Conservation (phyloP, 805 yeast species). For the Yamadazyma philogaea region DNA sequence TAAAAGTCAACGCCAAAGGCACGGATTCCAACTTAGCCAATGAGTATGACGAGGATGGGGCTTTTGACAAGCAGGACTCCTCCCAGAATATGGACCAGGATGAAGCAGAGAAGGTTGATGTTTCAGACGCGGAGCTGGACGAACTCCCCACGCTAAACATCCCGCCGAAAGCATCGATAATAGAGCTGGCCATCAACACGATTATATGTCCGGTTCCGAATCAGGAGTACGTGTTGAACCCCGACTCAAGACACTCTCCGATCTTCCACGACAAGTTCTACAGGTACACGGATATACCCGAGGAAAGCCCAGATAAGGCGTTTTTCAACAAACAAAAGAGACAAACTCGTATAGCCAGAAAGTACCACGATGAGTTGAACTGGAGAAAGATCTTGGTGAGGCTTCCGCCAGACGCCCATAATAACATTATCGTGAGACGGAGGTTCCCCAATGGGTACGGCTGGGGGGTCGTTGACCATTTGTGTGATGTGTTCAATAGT, state of each 20-base stretch:
- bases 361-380: slow-evolving; percentile 36
- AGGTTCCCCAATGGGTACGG: slow-evolving; percentile 45
- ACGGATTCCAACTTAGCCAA: slow-evolving; percentile 10
- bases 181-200: slow-evolving; percentile 41
- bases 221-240: slow-evolving; percentile 28
- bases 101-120: slow-evolving; percentile 14
- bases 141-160: slow-evolving; percentile 29
- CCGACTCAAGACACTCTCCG: slow-evolving; percentile 31
- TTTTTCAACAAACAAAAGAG: slow-evolving; percentile 28
- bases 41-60: slow-evolving; percentile 14
- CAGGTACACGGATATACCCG: slow-evolving; percentile 28
- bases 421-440: slow-evolving; percentile 42
- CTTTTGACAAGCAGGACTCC: slow-evolving; percentile 9
- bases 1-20: slow-evolving; percentile 23
- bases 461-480: slow-evolving; percentile 45
- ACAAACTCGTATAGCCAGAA: slow-evolving; percentile 41
- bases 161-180: slow-evolving; percentile 43
- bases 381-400: slow-evolving; percentile 46
- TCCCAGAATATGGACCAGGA: slow-evolving; percentile 11
- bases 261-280: slow-evolving; percentile 44
- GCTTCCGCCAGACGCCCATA: slow-evolving; percentile 47
- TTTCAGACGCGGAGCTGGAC: slow-evolving; percentile 10
- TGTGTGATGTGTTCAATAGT: slow-evolving; percentile 22
- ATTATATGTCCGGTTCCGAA: slow-evolving; percentile 41
- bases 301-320: slow-evolving; percentile 13